phyloP scores from a whole-genome alignment of 768 basidiomycete genomes.

The Suillus variegatus region DNA sequence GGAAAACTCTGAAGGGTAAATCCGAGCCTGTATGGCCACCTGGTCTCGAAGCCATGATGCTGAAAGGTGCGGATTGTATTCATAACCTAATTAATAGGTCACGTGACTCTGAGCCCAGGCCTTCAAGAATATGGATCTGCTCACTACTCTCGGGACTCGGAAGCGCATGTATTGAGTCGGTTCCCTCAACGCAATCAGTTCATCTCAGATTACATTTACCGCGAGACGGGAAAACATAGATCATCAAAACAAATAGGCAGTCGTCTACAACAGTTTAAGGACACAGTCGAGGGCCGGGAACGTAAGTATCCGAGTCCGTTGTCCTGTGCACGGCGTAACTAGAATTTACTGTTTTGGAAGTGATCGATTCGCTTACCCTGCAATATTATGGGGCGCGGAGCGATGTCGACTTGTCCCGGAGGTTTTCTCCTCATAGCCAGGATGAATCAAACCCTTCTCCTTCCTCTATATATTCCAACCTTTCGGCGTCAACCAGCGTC shows the following conservation, averaged over 20 bases:
- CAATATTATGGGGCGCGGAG: constrained; percentile 30
- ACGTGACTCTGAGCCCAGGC: constrained; percentile 40
- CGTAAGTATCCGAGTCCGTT: constrained; percentile 44
- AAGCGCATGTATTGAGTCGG: constrained; percentile 69
- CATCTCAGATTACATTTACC: constrained; percentile 75
- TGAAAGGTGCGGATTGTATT: constrained; percentile 55
- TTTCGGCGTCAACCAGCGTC: constrained; percentile 3
- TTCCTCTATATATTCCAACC: constrained; percentile 28
- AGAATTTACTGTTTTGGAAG: constrained; percentile 26
- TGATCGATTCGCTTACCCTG: constrained; percentile 34
- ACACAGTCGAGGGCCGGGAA: constrained; percentile 70
- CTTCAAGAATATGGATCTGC: constrained; percentile 71
- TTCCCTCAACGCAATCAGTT: constrained; percentile 81
- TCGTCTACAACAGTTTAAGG: constrained; percentile 75
- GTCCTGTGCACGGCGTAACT: constrained; percentile 6
- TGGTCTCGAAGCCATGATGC: constrained; percentile 71
- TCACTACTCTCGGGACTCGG: constrained; percentile 50
- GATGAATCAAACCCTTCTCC: constrained; percentile 16
- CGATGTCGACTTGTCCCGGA: constrained; percentile 22
- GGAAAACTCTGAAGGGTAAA: constrained; percentile 68
- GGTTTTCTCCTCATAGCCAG: constrained; percentile 16
- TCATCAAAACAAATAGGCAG: constrained; percentile 82
- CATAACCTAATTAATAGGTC: constrained; percentile 13
- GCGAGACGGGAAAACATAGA: constrained; percentile 66
- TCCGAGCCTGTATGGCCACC: constrained; percentile 80